Base-by-base conservation (phyloP, 2,329 filamentous ascomycete genomes). In the Laburnicola sp. region DNA sequence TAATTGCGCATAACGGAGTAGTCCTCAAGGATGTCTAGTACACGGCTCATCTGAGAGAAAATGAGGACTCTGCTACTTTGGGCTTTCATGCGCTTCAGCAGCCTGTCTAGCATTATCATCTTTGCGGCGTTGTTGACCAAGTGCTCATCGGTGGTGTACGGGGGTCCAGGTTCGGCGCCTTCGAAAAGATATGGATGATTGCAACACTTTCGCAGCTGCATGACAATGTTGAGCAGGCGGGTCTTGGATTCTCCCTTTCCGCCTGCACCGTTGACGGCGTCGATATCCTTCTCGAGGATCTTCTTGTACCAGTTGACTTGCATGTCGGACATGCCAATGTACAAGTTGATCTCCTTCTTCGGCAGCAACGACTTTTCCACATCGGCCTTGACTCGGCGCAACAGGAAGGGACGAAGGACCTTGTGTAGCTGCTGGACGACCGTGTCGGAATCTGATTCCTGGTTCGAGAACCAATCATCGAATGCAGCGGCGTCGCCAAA, bases 221-320 rank as follows among this genome's bases (percentile, higher is more conserved):
- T 99, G 63, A 99, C 94, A 68, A 99, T 99, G 75, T 99, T 99
- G 58, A 99, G 81, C 22, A 99, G 82, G 58, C 94, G 86, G 1
- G 94, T 99, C 78, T 99, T 99, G 28, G 93, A 97, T 75, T 99
- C 94, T 53, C 92, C 88, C 76, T 97, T 99, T 44, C 94, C 94
- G 57, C 88, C 91, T 27, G 93, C 94, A 54, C 94, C 94, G 62
- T 99, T 99, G 65, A 99, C 93, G 10, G 94, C 94, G 73, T 99
- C 94, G 56, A 99, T 99, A 67, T 99, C 94, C 76, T 97, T 99
- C 69, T 99, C 94, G 2, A 99, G 79, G 63, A 99, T 99, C 78
- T 97, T 97, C 74, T 96, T 89, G 70, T 99, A 99, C 93, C 94
- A 99, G 70, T 94, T 96, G 62, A 97, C 84, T 73, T 99, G 94